Evolutionary conservation across 192 early-diverging fungal species (phyloP).

Genomic region (Jimgerdemannia lactiflua): DNA sequence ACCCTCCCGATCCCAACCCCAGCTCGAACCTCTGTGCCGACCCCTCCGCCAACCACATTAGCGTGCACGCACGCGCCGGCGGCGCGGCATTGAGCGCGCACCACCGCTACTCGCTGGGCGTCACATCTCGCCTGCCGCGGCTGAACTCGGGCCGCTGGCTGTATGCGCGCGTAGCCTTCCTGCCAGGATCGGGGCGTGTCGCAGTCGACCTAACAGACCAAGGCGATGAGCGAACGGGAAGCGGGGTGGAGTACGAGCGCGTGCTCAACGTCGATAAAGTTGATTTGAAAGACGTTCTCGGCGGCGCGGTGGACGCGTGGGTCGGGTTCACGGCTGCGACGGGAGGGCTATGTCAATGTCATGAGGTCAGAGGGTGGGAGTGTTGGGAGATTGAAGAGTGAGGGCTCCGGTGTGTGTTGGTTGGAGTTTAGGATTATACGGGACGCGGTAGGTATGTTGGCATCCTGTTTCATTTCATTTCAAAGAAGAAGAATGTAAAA

Average conservation of each 20-base stretch:
- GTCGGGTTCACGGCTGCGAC: slow-evolving; percentile 35
- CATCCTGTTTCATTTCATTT: no score
- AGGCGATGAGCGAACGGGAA: neutral
- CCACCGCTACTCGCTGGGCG: slow-evolving; percentile 24
- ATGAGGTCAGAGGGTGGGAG: slow-evolving; percentile 10
- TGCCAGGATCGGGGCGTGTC: slow-evolving; percentile 5
- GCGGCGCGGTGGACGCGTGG: slow-evolving; percentile 16
- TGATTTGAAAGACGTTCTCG: neutral
- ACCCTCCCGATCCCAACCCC: neutral
- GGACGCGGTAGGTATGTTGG: no score
- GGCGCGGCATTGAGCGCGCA: slow-evolving; percentile 17
- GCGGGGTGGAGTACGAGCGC: neutral
- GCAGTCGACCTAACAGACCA: neutral
- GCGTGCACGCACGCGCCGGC: slow-evolving; percentile 23
- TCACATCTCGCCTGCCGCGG: slow-evolving; percentile 20
- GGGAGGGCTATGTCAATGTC: slow-evolving; percentile 29
- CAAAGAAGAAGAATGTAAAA: no score
- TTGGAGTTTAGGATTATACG: no score
- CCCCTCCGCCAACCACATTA: slow-evolving; percentile 35
- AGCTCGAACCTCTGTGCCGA: slow-evolving; percentile 26
- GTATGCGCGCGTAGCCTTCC: slow-evolving; percentile 3
- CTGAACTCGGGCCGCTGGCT: slow-evolving; percentile 23
- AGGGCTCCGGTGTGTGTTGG: no score
- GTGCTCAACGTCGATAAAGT: no score
- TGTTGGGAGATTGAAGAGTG: slow-evolving; percentile 1